phyloP scores from a whole-genome alignment of 768 basidiomycete genomes.

The Boletus reticulatus region DNA sequence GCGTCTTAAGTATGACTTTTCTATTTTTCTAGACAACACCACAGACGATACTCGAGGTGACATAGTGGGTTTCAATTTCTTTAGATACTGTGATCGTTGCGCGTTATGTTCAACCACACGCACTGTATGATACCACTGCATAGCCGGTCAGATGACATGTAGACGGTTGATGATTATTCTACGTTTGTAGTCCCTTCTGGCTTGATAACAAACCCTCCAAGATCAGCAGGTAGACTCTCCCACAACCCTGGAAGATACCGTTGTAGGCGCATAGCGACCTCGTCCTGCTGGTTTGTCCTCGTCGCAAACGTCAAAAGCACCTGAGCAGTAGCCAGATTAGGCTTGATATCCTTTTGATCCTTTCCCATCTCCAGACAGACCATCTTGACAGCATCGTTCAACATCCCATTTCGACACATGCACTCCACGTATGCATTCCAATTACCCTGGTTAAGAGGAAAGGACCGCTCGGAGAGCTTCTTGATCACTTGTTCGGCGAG shows the following conservation, averaged over 20 bases:
- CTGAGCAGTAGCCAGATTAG: constrained; percentile 47
- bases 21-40: constrained; percentile 20
- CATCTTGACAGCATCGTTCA: constrained; percentile 66
- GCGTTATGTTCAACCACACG: constrained; percentile 69
- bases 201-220: constrained; percentile 22
- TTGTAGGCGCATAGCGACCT: constrained; percentile 46
- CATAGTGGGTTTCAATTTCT: constrained; percentile 44
- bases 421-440: constrained; percentile 88
- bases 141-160: constrained; percentile 13
- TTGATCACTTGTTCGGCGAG: constrained; percentile 55
- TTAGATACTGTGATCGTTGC: constrained; percentile 40
- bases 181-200: constrained; percentile 10
- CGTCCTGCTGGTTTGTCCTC: constrained; percentile 39
- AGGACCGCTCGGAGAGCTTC: constrained; percentile 49
- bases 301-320: constrained; percentile 57
- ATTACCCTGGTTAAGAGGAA: constrained; percentile 57
- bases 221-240: constrained; percentile 23
- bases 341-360: constrained; percentile 39
- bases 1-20: constrained; percentile 31
- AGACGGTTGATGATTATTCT: constrained; percentile 13
- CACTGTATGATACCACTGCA: constrained; percentile 31
- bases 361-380: constrained; percentile 66
- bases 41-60: constrained; percentile 23
- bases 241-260: constrained; percentile 39
- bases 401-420: constrained; percentile 65